A percentile compares a stretch with the other conserved stretches of the same genome.
phyloP scores from a whole-genome alignment of 1,284 basidiomycete species.

The Sparassis latifolia region DNA sequence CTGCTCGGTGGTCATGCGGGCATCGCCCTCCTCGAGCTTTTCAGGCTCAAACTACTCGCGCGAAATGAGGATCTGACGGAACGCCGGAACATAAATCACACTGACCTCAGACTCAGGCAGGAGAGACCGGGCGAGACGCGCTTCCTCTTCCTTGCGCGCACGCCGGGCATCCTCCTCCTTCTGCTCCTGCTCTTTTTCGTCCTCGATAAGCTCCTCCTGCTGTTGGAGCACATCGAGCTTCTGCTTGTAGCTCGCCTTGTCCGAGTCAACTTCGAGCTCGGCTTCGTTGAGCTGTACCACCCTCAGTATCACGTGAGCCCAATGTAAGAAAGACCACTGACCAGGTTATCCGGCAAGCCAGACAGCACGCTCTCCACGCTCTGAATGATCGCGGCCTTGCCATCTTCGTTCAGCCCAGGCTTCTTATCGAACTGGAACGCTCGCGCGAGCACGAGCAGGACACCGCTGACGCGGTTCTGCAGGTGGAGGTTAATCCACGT shows the following conservation, averaged over 20 bases:
- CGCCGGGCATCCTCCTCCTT: slow-evolving; percentile 91
- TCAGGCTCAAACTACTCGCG: slow-evolving; percentile 40
- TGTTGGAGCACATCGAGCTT: slow-evolving; percentile 96
- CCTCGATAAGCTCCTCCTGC: slow-evolving; percentile 98
- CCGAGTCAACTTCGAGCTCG: slow-evolving; percentile 91
- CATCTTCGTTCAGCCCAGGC: slow-evolving; percentile 67
- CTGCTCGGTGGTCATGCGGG: slow-evolving; percentile 96
- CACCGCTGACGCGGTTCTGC: slow-evolving; percentile 85
- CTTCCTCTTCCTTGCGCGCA: slow-evolving; percentile 76
- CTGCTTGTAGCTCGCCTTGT: slow-evolving; percentile 94
- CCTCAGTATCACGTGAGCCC: slow-evolving; percentile 1
- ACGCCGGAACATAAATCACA: neutral
- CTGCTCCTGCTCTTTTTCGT: slow-evolving; percentile 96
- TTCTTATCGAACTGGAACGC: slow-evolving; percentile 92
- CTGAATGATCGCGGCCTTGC: slow-evolving; percentile 69
- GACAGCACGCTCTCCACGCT: slow-evolving; percentile 89
- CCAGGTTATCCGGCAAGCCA: slow-evolving; percentile 91
- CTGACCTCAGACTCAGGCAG: slow-evolving; percentile 75
- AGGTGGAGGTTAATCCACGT: slow-evolving; percentile 96
- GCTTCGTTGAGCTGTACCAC: slow-evolving; percentile 82
- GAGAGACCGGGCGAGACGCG: slow-evolving; percentile 67
- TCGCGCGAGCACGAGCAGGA: slow-evolving; percentile 86
- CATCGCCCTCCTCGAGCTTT: slow-evolving; percentile 49
- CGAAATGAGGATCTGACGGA: neutral
- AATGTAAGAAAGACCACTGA: slow-evolving; percentile 30